Percentiles rank a stretch among this genome's conserved stretches.
phyloP scores from a whole-genome alignment of 2,329 filamentous ascomycete genomes.

The Pseudocercospora macadamiae region DNA sequence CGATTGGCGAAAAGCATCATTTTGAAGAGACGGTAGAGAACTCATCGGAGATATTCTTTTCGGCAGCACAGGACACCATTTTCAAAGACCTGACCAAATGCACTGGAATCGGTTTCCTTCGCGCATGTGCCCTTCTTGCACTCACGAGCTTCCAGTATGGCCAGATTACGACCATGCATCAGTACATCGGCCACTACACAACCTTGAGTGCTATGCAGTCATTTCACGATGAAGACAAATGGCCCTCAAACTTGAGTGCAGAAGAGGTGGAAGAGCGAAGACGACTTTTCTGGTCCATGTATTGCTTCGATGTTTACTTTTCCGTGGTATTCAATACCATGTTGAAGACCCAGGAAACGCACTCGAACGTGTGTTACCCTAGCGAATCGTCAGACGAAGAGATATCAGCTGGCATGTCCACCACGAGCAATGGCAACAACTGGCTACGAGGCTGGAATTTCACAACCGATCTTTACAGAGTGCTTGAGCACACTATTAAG shows the following conservation, averaged over 20 bases:
- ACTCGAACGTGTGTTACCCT: conserved; percentile 53
- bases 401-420: conserved; percentile 37
- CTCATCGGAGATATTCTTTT: conserved; percentile 49
- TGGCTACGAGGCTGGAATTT: conserved; percentile 64
- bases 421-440: conserved; percentile 32
- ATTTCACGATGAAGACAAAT: conserved; percentile 58
- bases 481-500: conserved; percentile 55
- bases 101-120: conserved; percentile 46
- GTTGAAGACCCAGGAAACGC: conserved; percentile 50
- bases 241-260: conserved; percentile 51
- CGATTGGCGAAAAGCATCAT: conserved; percentile 42
- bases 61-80: conserved; percentile 47
- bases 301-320: conserved; percentile 59
- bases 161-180: conserved; percentile 53
- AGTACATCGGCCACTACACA: conserved; percentile 56
- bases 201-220: conserved; percentile 53
- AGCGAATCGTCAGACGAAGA: conserved; percentile 53
- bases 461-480: conserved; percentile 59
- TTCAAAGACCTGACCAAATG: conserved; percentile 42
- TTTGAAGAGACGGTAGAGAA: conserved; percentile 26
- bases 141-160: conserved; percentile 57
- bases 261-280: conserved; percentile 55
- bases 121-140: conserved; percentile 53
- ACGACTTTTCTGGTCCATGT: conserved; percentile 60
- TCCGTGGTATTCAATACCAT: conserved; percentile 57